phyloP scores from a whole-genome alignment of 2,329 filamentous ascomycete species.

The Alternaria atra region DNA sequence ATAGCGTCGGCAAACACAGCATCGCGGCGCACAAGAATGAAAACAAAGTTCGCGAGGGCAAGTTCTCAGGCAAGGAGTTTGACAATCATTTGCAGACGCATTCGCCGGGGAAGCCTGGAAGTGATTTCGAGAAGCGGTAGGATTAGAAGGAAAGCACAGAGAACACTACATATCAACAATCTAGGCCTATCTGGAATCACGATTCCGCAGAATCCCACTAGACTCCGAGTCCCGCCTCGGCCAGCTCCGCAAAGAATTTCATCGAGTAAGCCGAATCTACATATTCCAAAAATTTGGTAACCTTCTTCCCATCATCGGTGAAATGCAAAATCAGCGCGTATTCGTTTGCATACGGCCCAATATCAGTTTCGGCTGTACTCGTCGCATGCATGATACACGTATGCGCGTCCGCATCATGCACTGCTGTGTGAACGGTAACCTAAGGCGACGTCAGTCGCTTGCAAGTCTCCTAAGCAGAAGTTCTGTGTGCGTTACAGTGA shows the following conservation, averaged over 20 bases:
- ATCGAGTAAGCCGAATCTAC: conserved; percentile 8
- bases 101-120: conserved; percentile 26
- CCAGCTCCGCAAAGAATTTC: conserved; percentile 9
- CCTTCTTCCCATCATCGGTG: conserved; percentile 6
- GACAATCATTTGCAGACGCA: conserved; percentile 37
- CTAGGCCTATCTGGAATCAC: not conserved
- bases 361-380: conserved; percentile 1
- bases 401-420: not conserved
- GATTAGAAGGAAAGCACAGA: not conserved
- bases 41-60: conserved; percentile 31
- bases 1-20: conserved; percentile 34
- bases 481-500: not conserved
- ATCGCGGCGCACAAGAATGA: conserved; percentile 40
- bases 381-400: conserved; percentile 4
- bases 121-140: conserved; percentile 36
- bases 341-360: conserved; percentile 5
- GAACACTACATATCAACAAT: not conserved
- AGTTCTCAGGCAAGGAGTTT: conserved; percentile 36
- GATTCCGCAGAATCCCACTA: not conserved
- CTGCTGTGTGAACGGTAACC: not conserved
- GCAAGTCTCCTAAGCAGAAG: not conserved
- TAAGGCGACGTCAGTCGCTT: not conserved
- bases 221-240: not conserved
- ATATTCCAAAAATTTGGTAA: conserved; percentile 1
- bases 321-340: conserved; percentile 4